Conservation (phyloP, 495 filamentous ascomycete genomes). For the Aspergillus hancockii region DNA sequence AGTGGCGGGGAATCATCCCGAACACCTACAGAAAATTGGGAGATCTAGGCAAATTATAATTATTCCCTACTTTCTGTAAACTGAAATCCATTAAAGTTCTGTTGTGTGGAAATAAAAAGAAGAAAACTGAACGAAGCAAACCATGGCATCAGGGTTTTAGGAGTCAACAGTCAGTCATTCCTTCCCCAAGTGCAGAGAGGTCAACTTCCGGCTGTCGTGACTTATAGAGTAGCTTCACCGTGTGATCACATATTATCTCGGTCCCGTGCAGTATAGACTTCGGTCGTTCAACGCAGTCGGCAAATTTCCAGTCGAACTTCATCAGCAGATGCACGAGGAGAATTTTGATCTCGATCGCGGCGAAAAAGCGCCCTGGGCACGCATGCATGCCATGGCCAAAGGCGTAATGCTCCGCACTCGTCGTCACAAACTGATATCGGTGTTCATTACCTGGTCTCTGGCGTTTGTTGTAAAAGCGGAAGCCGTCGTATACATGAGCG, state of each 20-base stretch:
- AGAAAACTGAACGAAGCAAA: not conserved
- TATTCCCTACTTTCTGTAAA: not conserved
- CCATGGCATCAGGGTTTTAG: not conserved
- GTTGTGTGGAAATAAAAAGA: no score
- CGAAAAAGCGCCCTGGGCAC: conserved; percentile 57
- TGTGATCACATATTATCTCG: conserved; percentile 32
- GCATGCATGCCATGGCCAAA: conserved; percentile 57
- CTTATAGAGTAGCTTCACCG: conserved; percentile 32
- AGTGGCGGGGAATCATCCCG: not conserved
- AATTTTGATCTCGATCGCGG: conserved; percentile 51
- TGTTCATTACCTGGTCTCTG: conserved; percentile 45
- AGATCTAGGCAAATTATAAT: not conserved
- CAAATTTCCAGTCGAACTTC: conserved; percentile 56
- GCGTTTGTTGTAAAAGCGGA: conserved; percentile 47
- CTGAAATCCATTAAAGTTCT: no score
- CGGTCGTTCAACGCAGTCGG: conserved; percentile 23
- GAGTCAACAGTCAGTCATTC: not conserved
- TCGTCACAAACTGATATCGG: conserved; percentile 45
- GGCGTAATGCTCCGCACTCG: conserved; percentile 40
- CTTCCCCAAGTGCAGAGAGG: conserved; percentile 27
- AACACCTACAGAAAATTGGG: not conserved
- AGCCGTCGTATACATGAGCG: conserved; percentile 45
- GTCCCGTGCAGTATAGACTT: conserved; percentile 28
- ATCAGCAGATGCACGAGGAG: conserved; percentile 45
- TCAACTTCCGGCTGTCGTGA: conserved; percentile 31